Conservation (phyloP, 352 stramenopile genomes). For the Globisporangium abappressorium region DNA sequence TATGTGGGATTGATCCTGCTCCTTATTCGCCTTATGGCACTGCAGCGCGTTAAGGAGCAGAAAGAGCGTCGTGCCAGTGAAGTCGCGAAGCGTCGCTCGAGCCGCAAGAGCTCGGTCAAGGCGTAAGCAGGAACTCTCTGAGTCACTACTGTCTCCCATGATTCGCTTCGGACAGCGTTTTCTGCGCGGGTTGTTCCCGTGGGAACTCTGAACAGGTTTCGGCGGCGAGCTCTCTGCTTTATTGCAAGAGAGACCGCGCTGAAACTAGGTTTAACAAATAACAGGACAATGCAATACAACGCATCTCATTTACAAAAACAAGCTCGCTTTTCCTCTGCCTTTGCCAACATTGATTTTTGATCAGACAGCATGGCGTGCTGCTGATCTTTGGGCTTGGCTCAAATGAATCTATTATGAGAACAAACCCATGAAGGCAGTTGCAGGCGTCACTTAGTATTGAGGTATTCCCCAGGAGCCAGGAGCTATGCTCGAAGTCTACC, state of each 20-base stretch:
- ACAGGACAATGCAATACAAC: slow-evolving; percentile 27
- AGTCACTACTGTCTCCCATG: slow-evolving; percentile 12
- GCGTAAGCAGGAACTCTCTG: slow-evolving; percentile 49
- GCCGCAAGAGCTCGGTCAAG: slow-evolving; percentile 93
- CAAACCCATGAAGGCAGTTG: neutral
- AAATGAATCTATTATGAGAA: neutral
- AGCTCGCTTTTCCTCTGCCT: neutral
- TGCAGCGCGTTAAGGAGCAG: slow-evolving; percentile 97
- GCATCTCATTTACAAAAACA: slow-evolving; percentile 9
- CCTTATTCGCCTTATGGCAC: slow-evolving; percentile 93
- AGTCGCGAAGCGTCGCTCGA: slow-evolving; percentile 98
- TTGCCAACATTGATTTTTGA: no score
- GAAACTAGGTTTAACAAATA: slow-evolving; percentile 25
- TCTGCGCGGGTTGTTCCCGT: slow-evolving; percentile 10
- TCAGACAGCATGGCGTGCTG: neutral
- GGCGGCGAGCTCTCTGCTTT: slow-evolving; percentile 1
- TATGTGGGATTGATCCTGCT: slow-evolving; percentile 64
- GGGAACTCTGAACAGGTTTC: slow-evolving; percentile 8
- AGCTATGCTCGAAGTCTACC: neutral
- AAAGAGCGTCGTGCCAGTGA: slow-evolving; percentile 97
- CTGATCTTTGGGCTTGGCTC: neutral
- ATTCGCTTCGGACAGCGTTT: slow-evolving; percentile 9
- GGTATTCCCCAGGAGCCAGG: neutral
- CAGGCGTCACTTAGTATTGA: neutral
- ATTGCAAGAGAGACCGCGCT: neutral